Percentiles rank a stretch among this genome's conserved stretches.
Conservation (phyloP, 2,329 filamentous ascomycete genomes). For the Sporothrix protearum region DNA sequence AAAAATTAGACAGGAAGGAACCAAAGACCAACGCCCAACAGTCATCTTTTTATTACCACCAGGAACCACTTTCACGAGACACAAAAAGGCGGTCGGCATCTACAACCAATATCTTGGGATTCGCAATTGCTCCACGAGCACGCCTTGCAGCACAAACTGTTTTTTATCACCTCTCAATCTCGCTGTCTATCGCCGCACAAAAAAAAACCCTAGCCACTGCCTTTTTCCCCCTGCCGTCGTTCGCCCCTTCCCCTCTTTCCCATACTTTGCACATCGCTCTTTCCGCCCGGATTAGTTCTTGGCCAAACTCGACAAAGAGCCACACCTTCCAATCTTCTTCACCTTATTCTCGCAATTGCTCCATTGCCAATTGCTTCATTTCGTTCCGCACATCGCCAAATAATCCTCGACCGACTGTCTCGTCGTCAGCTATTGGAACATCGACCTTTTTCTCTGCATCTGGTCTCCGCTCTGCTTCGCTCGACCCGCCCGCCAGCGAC, state of each 20-base stretch:
- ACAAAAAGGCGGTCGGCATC: slow-evolving; percentile 19
- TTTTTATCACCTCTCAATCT: background rate
- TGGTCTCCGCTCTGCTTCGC: background rate
- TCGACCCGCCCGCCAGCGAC: background rate
- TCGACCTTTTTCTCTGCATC: background rate
- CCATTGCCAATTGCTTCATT: background rate
- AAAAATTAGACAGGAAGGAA: background rate
- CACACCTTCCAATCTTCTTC: background rate
- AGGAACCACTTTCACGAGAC: background rate
- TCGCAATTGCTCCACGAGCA: slow-evolving; percentile 21
- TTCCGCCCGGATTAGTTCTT: background rate
- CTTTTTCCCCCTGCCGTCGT: slow-evolving; percentile 12
- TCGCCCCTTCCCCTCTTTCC: slow-evolving; percentile 8
- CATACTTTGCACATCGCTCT: background rate
- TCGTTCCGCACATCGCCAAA: background rate
- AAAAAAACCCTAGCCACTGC: background rate
- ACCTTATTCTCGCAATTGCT: background rate
- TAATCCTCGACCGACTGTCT: background rate
- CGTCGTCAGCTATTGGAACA: background rate
- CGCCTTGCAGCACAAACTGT: slow-evolving; percentile 8
- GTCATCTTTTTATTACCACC: background rate
- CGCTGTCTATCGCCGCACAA: background rate
- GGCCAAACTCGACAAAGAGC: background rate
- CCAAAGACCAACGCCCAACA: background rate
- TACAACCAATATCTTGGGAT: slow-evolving; percentile 1